phyloP scores from a whole-genome alignment of 441 rosid species.

The Erodium chrysanthum region DNA sequence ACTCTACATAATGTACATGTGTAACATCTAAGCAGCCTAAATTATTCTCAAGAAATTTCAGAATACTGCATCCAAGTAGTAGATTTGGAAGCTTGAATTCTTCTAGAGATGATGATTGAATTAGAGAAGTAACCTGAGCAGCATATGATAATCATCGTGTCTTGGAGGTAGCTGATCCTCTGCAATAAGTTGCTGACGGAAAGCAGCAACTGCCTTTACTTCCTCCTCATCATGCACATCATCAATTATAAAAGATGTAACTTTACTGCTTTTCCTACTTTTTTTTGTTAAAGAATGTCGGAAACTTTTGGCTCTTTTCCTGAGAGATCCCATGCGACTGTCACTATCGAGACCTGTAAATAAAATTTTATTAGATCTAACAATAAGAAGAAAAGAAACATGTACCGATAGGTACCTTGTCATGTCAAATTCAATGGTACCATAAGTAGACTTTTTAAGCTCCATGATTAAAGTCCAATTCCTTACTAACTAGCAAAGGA shows the following conservation, averaged over 20 bases:
- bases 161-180: slow-evolving; percentile 62
- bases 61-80: neutral
- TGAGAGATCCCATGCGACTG: slow-evolving; percentile 46
- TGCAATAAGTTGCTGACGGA: slow-evolving; percentile 52
- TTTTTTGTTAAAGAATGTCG: slow-evolving; percentile 50
- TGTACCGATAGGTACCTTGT: neutral
- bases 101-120: slow-evolving; percentile 2
- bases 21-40: neutral
- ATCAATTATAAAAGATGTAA: slow-evolving; percentile 44
- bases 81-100: neutral
- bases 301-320: slow-evolving; percentile 46
- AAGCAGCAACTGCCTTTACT: slow-evolving; percentile 57
- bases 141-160: slow-evolving; percentile 70
- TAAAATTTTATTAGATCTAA: neutral
- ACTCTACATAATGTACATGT: neutral
- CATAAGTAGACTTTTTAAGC: neutral
- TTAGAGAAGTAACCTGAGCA: slow-evolving; percentile 47
- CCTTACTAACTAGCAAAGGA: neutral
- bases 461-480: neutral
- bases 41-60: neutral
- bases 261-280: slow-evolving; percentile 65
- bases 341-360: slow-evolving; percentile 30
- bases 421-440: neutral
- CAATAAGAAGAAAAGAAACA: neutral
- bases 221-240: slow-evolving; percentile 71